Evolutionary conservation across 441 rosid species (phyloP), one percentile per base, ranked within the genome.

Genomic region (Euphorbia corollata): DNA sequence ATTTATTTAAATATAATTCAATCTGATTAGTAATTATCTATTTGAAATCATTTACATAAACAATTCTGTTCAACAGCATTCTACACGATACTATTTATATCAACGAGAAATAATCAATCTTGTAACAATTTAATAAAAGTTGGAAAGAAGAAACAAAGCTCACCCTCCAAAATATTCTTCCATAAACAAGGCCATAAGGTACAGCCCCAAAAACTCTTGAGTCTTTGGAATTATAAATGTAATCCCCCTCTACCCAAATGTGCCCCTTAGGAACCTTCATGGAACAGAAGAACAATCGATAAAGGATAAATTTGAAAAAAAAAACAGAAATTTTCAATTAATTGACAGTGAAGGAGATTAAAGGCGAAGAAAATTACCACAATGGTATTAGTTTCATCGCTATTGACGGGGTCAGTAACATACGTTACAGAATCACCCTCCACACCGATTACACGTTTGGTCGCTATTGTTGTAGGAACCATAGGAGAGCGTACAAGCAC

Each of bases 231-330:
- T 78, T 67, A 30, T 82, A 78, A 56, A 65, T 71, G 77, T 86
- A 73, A 80, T 89, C 96, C 59, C 98, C 98, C 68, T 83, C 79
- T 18, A 86, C 71, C 85, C 91, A 88, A 51, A 89, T 68, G 69
- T 83, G 86, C 54, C 96, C 96, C 77, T 67, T 74, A 1, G 96
- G 96, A 65, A 89, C 90, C 98, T 91, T 64, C 61, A 77, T 22
- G 63, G 4, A 74, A 23, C 16, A 54, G 7, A 19, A 36, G 12
- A 56, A 20, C 48, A 55, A 58, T 71, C 15, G 39, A 30, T 30
- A 24, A 32, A 73, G 11, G 39, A 30, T 30, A 24, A 32, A 73
- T 65, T 47, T 43, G 9, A 38, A 2, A 38, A 10, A 55, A 18
- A 58, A 56, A 64, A 12, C 6, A 32, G 6, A 22, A 47, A 5